Evolutionary conservation across 805 yeast species (phyloP).

Genomic region (Lipomyces yamadae): DNA sequence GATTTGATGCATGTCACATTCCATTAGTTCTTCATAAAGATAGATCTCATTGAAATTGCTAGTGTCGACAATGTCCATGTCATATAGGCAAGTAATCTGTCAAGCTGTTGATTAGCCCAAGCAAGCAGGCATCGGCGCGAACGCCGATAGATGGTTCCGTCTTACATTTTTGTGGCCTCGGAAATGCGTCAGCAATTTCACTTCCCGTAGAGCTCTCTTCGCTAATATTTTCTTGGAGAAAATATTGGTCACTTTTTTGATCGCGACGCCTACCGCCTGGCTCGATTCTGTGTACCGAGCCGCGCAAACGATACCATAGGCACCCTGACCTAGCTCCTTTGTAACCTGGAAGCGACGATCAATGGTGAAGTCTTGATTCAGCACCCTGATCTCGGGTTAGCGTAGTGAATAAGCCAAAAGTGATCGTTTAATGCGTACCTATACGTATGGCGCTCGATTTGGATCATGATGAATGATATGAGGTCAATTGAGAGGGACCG

Average conservation of each 20-base stretch:
- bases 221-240: slow-evolving; percentile 89
- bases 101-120: background rate
- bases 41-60: slow-evolving; percentile 87
- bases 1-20: slow-evolving; percentile 97
- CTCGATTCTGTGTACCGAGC: slow-evolving; percentile 63
- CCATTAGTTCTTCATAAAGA: slow-evolving; percentile 95
- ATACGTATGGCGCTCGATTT: slow-evolving; percentile 36
- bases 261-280: slow-evolving; percentile 67
- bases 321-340: slow-evolving; percentile 96
- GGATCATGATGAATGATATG: slow-evolving; percentile 21
- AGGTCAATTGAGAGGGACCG: background rate
- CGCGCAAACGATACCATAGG: slow-evolving; percentile 95
- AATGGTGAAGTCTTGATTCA: slow-evolving; percentile 89
- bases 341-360: slow-evolving; percentile 87
- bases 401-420: background rate
- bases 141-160: no score
- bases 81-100: slow-evolving; percentile 85
- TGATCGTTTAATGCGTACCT: slow-evolving; percentile 15
- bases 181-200: slow-evolving; percentile 87
- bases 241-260: slow-evolving; percentile 93
- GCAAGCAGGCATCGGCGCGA: background rate
- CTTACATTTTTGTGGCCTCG: slow-evolving; percentile 79
- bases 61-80: slow-evolving; percentile 84
- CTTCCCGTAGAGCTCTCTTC: slow-evolving; percentile 88
- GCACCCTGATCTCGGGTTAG: slow-evolving; percentile 54